phyloP scores from a whole-genome alignment of 192 early-diverging fungal species.

The Phlyctochytrium bullatum region DNA sequence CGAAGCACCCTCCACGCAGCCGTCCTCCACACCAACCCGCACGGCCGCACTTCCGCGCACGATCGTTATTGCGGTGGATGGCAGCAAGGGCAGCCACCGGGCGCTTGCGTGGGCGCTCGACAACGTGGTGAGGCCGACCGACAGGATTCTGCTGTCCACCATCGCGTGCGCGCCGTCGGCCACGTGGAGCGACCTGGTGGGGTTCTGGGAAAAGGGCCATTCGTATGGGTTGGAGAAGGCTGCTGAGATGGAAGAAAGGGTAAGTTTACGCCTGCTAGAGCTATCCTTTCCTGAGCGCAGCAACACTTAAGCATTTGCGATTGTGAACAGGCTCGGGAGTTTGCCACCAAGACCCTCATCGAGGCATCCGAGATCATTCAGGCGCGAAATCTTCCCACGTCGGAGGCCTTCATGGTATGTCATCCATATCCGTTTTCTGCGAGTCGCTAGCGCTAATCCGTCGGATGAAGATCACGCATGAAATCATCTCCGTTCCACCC shows the following conservation, averaged over 20 bases:
- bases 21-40: no score
- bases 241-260: background rate
- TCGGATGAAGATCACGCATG: background rate
- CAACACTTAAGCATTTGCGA: no score
- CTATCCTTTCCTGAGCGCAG: no score
- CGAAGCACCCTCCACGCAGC: no score
- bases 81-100: background rate
- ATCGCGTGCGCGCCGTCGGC: background rate
- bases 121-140: background rate
- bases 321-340: background rate
- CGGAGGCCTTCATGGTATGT: background rate
- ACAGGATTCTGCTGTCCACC: background rate
- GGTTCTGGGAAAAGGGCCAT: background rate
- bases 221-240: background rate
- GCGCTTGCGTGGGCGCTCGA: background rate
- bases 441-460: background rate
- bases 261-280: no score
- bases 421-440: background rate
- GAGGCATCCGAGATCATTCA: background rate
- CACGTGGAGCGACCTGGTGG: background rate
- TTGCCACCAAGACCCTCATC: background rate
- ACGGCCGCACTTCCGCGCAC: background rate
- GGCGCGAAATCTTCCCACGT: background rate
- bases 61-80: background rate
- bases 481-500: background rate